Percentiles rank a stretch among this genome's conserved stretches.
phyloP scores from a whole-genome alignment of 148 eudicot species.

The Rhododendron kiyosumense region DNA sequence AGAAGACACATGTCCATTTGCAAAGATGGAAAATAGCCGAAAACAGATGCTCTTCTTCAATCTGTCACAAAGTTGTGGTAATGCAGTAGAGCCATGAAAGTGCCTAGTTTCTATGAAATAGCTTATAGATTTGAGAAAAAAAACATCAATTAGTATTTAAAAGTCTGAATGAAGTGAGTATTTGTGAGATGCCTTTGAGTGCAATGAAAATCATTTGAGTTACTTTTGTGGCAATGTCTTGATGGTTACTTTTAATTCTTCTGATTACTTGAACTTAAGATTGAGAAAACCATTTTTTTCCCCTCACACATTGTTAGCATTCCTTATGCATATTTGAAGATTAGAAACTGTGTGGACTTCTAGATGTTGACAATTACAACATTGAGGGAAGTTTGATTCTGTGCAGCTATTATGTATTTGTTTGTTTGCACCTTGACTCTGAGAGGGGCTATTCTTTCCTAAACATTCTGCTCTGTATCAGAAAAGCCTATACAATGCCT shows the following conservation, averaged over 20 bases:
- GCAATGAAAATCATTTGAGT: not conserved
- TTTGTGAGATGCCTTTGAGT: not conserved
- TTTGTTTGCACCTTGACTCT: not conserved
- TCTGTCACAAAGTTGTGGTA: not conserved
- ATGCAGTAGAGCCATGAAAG: not conserved
- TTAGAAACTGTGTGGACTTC: not conserved
- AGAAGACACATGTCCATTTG: not conserved
- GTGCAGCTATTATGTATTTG: not conserved
- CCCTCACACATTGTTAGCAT: not conserved
- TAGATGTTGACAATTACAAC: not conserved
- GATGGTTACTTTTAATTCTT: not conserved
- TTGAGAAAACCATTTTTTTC: not conserved
- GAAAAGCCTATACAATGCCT: constrained; percentile 70
- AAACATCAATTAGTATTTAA: not conserved
- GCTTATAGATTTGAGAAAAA: not conserved
- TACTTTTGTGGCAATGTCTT: not conserved
- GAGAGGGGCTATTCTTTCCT: constrained; percentile 5
- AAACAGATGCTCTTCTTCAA: not conserved
- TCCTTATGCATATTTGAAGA: not conserved
- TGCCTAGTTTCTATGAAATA: not conserved
- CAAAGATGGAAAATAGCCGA: not conserved
- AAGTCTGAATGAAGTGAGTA: not conserved
- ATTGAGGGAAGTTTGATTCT: not conserved
- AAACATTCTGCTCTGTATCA: constrained; percentile 34
- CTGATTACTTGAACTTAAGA: not conserved